Evolutionary conservation across 352 stramenopile genomes (phyloP), one percentile per base, ranked within the genome.

Genomic region (Lagenidium giganteum): DNA sequence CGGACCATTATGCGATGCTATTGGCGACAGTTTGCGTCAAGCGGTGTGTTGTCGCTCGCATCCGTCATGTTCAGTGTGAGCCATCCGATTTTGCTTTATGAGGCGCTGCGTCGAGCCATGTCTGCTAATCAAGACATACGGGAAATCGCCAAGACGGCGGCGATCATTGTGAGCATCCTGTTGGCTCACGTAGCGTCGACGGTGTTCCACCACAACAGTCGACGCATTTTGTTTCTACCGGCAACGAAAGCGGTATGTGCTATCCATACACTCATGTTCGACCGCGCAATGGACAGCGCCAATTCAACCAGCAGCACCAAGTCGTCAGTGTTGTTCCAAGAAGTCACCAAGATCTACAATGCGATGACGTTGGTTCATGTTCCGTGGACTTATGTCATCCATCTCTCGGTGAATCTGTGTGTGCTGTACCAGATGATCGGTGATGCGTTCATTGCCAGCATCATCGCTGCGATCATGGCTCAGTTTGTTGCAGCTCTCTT

Each of bases 341-440:
- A 60, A 30, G 32, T 60, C 13, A 39, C 28, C 24, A 60, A 53
- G 32, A 39, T 60, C 26, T 47, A 60, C 38, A 34, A 60, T 29
- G 42, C 45, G 43, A 33, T 60, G 6, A 28, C 51, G 26, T 42
- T 54, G 27, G 29, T 49, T 26, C 51, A 59, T 31, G 34, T 27
- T 25, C 51, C 43, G 20, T 59, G 51, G 51, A 30, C 45, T 1
- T 48, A 48, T 23, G 26, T 29, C 5, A 16, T 53, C 13, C 36
- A 45, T 23, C 13, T 59, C 23, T 28, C 42, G 0, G 51, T 33
- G 20, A 49, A 48, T 27, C 23, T 59, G 18, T 36, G 23, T 14
- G 47, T 53, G 28, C 43, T 59, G 2, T 53, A 53, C 24, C 23
- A 14, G 8, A 59, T 59, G 24, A 46, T 59, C 38, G 51, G 51